Percentiles rank a stretch among this genome's conserved stretches.
These are phyloP conservation scores for Coemansia sp. DNA, from an alignment of 192 early-diverging fungal genomes.

Conservation along the genomic window DNA sequence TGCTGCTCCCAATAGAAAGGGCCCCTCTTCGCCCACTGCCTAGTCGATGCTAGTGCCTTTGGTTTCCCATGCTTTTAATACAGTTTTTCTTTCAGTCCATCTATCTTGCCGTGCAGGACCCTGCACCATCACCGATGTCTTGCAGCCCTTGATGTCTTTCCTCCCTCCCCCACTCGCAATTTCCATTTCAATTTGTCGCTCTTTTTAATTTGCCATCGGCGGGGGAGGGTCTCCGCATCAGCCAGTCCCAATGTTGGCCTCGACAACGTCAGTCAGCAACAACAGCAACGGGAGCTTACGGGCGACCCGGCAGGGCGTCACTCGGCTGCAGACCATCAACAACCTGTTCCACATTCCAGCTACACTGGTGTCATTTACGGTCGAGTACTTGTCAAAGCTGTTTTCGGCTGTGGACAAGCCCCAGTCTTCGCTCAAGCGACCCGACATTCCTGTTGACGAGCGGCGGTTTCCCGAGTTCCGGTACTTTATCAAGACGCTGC, in stretches of 20 bases:
- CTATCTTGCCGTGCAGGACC: not conserved
- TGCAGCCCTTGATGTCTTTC: not conserved
- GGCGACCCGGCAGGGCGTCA: not conserved
- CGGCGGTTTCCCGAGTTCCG: slow-evolving; percentile 44
- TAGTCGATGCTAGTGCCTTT: not conserved
- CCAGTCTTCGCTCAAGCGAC: slow-evolving; percentile 22
- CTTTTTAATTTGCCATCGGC: slow-evolving; percentile 1
- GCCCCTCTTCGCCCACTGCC: not conserved
- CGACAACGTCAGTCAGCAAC: slow-evolving; percentile 4
- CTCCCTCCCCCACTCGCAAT: not conserved
- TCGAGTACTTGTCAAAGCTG: slow-evolving; percentile 41
- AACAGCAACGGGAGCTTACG: slow-evolving; percentile 7
- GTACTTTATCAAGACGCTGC: slow-evolving; percentile 42
- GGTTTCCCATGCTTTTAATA: not conserved
- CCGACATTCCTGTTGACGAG: slow-evolving; percentile 21
- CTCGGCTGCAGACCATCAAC: slow-evolving; percentile 8
- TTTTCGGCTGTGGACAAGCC: slow-evolving; percentile 42
- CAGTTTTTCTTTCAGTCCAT: not conserved
- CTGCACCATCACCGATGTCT: not conserved
- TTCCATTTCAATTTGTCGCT: not conserved
- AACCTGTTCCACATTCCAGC: slow-evolving; percentile 43
- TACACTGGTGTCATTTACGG: slow-evolving; percentile 34
- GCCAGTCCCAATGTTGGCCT: not conserved
- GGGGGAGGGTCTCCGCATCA: not conserved
- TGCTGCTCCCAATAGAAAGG: slow-evolving; percentile 4